Percentiles rank a stretch among this genome's conserved stretches.
phyloP scores from a whole-genome alignment of 352 stramenopile genomes.

The Phytopythium litorale region DNA sequence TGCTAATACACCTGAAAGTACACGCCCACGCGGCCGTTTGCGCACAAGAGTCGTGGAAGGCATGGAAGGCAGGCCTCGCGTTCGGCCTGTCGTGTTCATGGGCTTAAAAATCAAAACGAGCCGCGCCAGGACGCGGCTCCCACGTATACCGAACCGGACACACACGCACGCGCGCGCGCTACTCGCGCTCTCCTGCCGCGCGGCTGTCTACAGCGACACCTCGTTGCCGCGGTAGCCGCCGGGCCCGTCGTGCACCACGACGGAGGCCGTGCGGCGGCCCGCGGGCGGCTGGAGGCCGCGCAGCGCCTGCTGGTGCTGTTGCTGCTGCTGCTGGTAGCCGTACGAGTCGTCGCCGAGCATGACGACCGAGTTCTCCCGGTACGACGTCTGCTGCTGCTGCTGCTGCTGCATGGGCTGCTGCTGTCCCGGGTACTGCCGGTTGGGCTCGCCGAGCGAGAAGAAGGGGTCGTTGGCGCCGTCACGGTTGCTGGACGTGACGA shows the following conservation, averaged over 20 bases:
- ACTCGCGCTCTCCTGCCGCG: constrained; percentile 15
- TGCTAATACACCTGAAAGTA: background rate
- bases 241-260: constrained; percentile 19
- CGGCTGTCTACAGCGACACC: constrained; percentile 27
- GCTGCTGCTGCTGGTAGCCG: constrained; percentile 12
- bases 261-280: constrained; percentile 15
- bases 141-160: constrained; percentile 2
- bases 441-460: constrained; percentile 39
- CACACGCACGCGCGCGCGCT: background rate
- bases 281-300: constrained; percentile 16
- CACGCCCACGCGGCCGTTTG: background rate
- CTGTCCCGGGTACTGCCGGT: background rate
- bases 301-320: constrained; percentile 9
- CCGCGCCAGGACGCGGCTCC: background rate
- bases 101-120: constrained; percentile 1
- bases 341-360: constrained; percentile 34
- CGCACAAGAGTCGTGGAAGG: background rate
- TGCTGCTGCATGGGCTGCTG: constrained; percentile 20
- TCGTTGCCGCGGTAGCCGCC: constrained; percentile 37
- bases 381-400: constrained; percentile 18
- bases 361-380: constrained; percentile 24
- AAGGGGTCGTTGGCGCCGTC: constrained; percentile 39
- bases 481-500: constrained; percentile 47
- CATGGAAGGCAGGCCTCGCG: background rate
- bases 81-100: background rate